Conservation (phyloP, 2,329 filamentous ascomycete species). For the Pleomassaria siparia region DNA sequence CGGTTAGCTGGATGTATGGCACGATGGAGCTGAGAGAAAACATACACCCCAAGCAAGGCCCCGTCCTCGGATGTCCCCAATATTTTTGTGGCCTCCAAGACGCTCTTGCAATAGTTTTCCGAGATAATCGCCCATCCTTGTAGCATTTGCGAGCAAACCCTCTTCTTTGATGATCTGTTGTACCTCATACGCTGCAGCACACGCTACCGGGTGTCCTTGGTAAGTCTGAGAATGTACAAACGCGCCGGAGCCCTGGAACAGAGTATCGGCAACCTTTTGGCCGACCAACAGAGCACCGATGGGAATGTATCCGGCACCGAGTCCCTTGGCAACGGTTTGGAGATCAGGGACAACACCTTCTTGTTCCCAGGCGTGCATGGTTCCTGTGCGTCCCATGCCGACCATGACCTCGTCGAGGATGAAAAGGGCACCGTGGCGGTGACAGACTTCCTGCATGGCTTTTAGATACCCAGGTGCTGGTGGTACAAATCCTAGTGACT, state of each 20-base stretch:
- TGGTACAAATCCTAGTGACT: conserved; percentile 69
- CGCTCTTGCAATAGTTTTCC: conserved; percentile 47
- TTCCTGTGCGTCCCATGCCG: conserved; percentile 62
- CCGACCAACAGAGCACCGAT: conserved; percentile 63
- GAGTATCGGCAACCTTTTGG: conserved; percentile 52
- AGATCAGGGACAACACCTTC: conserved; percentile 64
- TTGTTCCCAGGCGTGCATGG: conserved; percentile 64
- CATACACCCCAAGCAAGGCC: conserved; percentile 61
- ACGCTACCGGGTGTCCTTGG: conserved; percentile 62
- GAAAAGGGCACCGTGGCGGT: conserved; percentile 69
- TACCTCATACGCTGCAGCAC: conserved; percentile 64
- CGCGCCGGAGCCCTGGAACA: conserved; percentile 48
- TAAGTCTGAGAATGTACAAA: conserved; percentile 66
- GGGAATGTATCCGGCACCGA: conserved; percentile 65
- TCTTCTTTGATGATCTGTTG: conserved; percentile 61
- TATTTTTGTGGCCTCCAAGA: conserved; percentile 51
- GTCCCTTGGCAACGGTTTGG: conserved; percentile 66
- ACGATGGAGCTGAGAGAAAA: conserved; percentile 13
- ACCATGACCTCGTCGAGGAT: conserved; percentile 81
- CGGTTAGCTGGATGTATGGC: conserved; percentile 16
- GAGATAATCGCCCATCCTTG: conserved; percentile 55
- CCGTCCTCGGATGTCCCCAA: conserved; percentile 63
- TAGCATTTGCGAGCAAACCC: conserved; percentile 61
- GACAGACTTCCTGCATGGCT: conserved; percentile 68
- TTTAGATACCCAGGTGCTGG: conserved; percentile 68